Evolutionary conservation across 495 filamentous ascomycete genomes (phyloP).

Genomic region (Penicillium macrosclerotiorum): DNA sequence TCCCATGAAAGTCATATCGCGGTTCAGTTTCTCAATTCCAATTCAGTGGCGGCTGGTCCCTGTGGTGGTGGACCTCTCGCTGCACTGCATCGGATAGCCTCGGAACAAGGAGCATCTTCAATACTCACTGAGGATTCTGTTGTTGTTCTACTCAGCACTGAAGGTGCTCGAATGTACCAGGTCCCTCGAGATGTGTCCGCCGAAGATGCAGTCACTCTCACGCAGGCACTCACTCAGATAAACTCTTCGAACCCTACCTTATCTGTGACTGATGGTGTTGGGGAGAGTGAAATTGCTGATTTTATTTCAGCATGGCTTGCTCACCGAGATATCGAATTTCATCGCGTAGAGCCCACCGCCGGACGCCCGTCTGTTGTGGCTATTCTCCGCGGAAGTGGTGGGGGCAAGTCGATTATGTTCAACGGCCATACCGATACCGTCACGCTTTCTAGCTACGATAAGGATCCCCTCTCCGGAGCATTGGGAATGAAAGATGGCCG

Average conservation of each 20-base stretch:
- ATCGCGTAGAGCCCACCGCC: conserved; percentile 38
- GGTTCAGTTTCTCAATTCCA: conserved; percentile 42
- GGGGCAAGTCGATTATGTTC: conserved; percentile 46
- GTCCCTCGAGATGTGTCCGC: conserved; percentile 30
- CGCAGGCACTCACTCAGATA: conserved; percentile 38
- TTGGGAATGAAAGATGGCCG: conserved; percentile 31
- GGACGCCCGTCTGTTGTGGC: conserved; percentile 49
- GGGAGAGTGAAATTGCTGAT: conserved; percentile 40
- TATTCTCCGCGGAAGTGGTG: conserved; percentile 39
- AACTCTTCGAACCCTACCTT: conserved; percentile 46
- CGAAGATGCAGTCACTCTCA: conserved; percentile 36
- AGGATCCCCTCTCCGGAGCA: conserved; percentile 37
- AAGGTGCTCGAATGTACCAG: conserved; percentile 42
- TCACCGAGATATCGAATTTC: conserved; percentile 44
- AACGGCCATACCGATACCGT: conserved; percentile 52
- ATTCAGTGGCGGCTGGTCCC: conserved; percentile 55
- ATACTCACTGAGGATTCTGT: conserved; percentile 44
- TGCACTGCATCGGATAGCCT: conserved; percentile 48
- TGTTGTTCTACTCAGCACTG: conserved; percentile 53
- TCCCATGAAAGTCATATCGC: conserved; percentile 56
- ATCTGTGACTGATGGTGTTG: conserved; percentile 33
- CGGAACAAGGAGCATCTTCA: conserved; percentile 21
- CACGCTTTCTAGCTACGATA: conserved; percentile 41
- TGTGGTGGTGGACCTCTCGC: conserved; percentile 63
- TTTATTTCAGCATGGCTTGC: conserved; percentile 45